Evolutionary conservation across 2,329 filamentous ascomycete species (phyloP), one percentile per base, ranked within the genome.

Genomic region (Cryphonectria japonica): DNA sequence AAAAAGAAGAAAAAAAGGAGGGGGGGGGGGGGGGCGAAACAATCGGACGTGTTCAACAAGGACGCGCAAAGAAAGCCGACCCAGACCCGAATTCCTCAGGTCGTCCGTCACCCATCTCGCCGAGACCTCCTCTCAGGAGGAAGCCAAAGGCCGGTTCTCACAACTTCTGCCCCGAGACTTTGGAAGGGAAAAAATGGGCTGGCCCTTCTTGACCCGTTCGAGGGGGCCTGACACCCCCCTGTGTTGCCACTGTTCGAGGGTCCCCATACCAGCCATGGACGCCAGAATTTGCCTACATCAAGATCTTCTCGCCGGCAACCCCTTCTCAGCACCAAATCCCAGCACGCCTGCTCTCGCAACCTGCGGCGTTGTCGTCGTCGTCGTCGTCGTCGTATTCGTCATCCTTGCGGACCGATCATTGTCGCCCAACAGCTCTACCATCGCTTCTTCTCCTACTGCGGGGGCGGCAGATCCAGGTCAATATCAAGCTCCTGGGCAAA

Each of bases 401-500:
- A 26, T 26, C 2, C 29, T 43, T 37, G 32, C 2, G 46, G 46
- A 9, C 26, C 57, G 8, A 22, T 32, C 32, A 6, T 39, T n/a
- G 16, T 16, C 2, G 37, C 37, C 26, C n/a, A 19, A 9, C 9
- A 22, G 34, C 19, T 16, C 43, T 13, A 13, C 13, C 19, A 39
- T 43, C 37, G 6, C 60, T 16, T 11, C 26, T n/a, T 16, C 13
- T 50, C 26, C 11, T 71, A 74, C 46, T 72, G 66, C 50, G 69
- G 66, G 46, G 71, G 66, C n/a, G 77, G 72, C 71, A 77, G 69
- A 66, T 75, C 79, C 68, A 93, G 80, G 72, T 90, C 86, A 65
- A 97, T 83, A 2, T 89, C 90, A 65, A 98, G 83, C 84, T 99
- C 96, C 73, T 90, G 85, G 74, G 88, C 86, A 77, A 98, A 82